Evolutionary conservation across 2,329 filamentous ascomycete species (phyloP), one percentile per base, ranked within the genome.

Genomic region (Cladosporium sp.): DNA sequence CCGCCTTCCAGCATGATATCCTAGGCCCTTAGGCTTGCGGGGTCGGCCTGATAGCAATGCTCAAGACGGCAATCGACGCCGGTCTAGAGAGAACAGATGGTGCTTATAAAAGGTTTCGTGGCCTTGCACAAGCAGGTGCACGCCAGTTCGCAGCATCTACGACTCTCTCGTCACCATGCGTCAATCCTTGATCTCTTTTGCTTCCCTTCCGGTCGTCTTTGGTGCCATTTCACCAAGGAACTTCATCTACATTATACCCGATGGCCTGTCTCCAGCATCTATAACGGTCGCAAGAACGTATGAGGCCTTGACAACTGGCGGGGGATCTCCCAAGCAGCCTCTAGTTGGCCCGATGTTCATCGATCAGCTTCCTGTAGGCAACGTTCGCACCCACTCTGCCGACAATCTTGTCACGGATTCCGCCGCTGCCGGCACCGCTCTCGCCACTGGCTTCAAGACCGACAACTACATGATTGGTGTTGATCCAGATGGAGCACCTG

Each of bases 401-500:
- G 64, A 79, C 68, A 77, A 77, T 32, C 67, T 80, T 11, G 75
- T 80, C 43, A 79, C 79, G 7, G 79, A 80, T 62, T 80, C 78
- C n/a, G 77, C 77, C 7, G 77, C 78, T 21, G 74, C 77, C 51
- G 79, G 74, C 2, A 80, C 79, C 26, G 78, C 79, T 5, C 79
- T 79, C 65, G 77, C 73, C 4, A 77, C 76, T 30, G 79, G 79
- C 16, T 71, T 77, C 66, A 80, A 80, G 68, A 75, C 78, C 3
- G 77, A 76, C 67, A 80, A 80, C 58, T 71, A 75, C 39, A 76
- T 76, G 23, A 72, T 80, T 61, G 77, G 69, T 21, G 74, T 80
- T 14, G 68, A 75, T 60, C 70, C 73, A 6, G 73, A 74, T 46
- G 73, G 73, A 7, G 69, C 72, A 16, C 77, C 77, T 21, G 75